Evolutionary conservation across 768 basidiomycete genomes (phyloP), one percentile per base, ranked within the genome.

Genomic region (Suillus spraguei): DNA sequence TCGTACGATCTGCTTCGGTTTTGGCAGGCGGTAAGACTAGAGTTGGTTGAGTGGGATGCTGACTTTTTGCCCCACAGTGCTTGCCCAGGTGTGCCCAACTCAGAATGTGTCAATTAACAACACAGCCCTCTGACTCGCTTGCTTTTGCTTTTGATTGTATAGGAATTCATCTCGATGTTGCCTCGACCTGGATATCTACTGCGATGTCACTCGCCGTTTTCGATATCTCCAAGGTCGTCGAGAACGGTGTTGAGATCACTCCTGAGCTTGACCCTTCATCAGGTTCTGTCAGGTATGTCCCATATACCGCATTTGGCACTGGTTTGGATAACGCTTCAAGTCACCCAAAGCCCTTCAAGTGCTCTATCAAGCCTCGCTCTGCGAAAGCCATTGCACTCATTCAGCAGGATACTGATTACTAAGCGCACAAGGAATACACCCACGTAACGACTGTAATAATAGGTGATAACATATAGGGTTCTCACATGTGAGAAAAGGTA

Each of bases 1-100:
- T 65, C 84, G 84, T 61, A 80, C 79, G 54, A 70, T 86, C 55
- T 87, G 84, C 68, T 91, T 90, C 74, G 89, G 89, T 14, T 91
- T 89, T 70, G 89, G 89, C 55, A 79, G 89, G 75, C 83, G 89
- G 70, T 74, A 73, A 24, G 79, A 75, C 62, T 44, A 20, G 56
- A 64, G 59, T 59, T 63, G 58, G 35, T 36, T 41, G 47, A 52
- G 64, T 61, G 52, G n/a, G 46, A 39, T 53, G 60, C 63, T 70
- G 63, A 52, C 52, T 8, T 22, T 28, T 28, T 28, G 28, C 28
- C 28, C 28, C 28, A 28, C 28, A 28, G 28, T 28, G 28, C 28
- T 36, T 36, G 10, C 35, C 9, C 35, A 36, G 35, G 35, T 36
- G 10, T 36, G 52, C 63, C 28, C 33, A 22, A 22, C 16, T 3